Conservation (phyloP, 2,329 filamentous ascomycete species). For the Penicillium sp. region DNA sequence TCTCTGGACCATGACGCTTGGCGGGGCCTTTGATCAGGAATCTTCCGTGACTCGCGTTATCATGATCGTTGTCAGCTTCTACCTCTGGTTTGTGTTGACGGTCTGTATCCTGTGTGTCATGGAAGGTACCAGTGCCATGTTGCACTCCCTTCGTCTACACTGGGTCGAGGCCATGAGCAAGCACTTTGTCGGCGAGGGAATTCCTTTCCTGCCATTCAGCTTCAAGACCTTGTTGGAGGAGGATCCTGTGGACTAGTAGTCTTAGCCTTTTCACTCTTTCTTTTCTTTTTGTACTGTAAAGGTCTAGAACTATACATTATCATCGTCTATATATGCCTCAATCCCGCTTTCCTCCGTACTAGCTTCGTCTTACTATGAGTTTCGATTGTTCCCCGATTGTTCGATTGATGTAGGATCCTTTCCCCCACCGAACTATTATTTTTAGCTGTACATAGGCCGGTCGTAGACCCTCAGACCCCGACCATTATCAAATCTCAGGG, state of each 20-base stretch:
- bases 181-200: slow-evolving; percentile 87
- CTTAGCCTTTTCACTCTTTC: not conserved
- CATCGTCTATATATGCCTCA: slow-evolving; percentile 1
- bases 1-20: slow-evolving; percentile 93
- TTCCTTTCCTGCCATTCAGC: slow-evolving; percentile 83
- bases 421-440: not conserved
- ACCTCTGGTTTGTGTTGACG: slow-evolving; percentile 83
- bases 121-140: slow-evolving; percentile 95
- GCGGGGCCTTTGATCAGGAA: slow-evolving; percentile 63
- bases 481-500: slow-evolving; percentile 5
- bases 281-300: slow-evolving; percentile 9
- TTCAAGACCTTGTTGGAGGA: slow-evolving; percentile 83
- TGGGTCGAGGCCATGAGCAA: slow-evolving; percentile 99
- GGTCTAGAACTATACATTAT: slow-evolving; percentile 10
- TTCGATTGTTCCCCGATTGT: not conserved
- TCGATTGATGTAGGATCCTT: slow-evolving; percentile 2
- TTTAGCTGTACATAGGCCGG: not conserved
- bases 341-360: not conserved
- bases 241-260: slow-evolving; percentile 52
- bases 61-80: slow-evolving; percentile 77
- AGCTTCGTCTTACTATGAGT: no score
- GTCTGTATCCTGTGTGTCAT: slow-evolving; percentile 81
- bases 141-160: slow-evolving; percentile 84
- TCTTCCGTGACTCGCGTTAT: slow-evolving; percentile 68
- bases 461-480: not conserved